These are phyloP conservation scores for Phragmites australis DNA, from an alignment of 176 grass and related monocot species.

Conservation along the genomic window DNA sequence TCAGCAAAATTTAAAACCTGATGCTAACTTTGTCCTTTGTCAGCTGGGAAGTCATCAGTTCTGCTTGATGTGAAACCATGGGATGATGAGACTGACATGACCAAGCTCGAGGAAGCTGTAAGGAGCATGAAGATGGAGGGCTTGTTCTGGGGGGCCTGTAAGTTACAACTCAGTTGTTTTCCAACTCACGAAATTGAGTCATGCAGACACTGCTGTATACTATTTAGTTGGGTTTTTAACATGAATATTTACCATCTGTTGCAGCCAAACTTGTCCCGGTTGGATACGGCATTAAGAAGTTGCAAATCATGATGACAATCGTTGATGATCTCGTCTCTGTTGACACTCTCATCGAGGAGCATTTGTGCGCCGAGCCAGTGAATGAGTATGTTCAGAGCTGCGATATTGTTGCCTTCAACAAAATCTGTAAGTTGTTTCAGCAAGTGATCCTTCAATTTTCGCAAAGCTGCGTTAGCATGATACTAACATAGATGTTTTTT, in stretches of 20 bases:
- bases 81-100: constrained; percentile 97
- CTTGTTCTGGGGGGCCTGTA: constrained; percentile 94
- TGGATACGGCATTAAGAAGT: constrained; percentile 96
- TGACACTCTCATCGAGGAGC: constrained; percentile 68
- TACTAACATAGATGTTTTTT: background rate
- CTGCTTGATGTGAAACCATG: constrained; percentile 91
- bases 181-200: background rate
- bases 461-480: background rate
- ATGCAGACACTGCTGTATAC: background rate
- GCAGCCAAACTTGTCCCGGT: constrained; percentile 91
- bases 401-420: constrained; percentile 97
- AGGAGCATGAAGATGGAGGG: constrained; percentile 87
- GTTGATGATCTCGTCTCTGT: constrained; percentile 93
- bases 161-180: constrained; percentile 30
- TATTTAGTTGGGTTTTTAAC: background rate
- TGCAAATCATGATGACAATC: constrained; percentile 99
- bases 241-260: background rate
- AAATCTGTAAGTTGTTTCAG: constrained; percentile 67
- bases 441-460: background rate
- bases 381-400: constrained; percentile 97
- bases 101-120: constrained; percentile 86
- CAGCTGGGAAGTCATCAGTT: constrained; percentile 87
- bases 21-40: constrained; percentile 9
- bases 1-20: background rate
- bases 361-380: constrained; percentile 49